Conservation (phyloP, 805 yeast species). For the Candida verbasci region DNA sequence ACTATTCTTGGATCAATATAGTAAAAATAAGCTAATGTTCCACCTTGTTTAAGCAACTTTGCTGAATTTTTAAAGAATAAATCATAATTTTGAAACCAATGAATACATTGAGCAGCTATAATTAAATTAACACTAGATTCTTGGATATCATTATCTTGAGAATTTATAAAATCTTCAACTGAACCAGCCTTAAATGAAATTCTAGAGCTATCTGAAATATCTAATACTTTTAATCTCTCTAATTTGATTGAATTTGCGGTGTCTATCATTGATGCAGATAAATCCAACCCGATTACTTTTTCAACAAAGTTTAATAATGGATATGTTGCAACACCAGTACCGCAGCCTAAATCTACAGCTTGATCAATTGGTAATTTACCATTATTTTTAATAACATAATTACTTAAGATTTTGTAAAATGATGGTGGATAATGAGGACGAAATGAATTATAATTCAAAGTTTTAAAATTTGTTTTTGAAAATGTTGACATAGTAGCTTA, state of each 20-base stretch:
- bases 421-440: slow-evolving; percentile 40
- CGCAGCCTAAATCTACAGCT: slow-evolving; percentile 47
- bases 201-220: slow-evolving; percentile 18
- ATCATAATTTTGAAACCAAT: slow-evolving; percentile 38
- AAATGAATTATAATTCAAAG: slow-evolving; percentile 32
- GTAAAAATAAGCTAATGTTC: slow-evolving; percentile 40
- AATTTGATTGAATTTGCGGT: slow-evolving; percentile 32
- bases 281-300: slow-evolving; percentile 42
- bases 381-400: slow-evolving; percentile 18
- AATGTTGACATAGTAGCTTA: slow-evolving; percentile 25
- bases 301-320: slow-evolving; percentile 38
- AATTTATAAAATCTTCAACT: slow-evolving; percentile 25
- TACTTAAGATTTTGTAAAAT: slow-evolving; percentile 27
- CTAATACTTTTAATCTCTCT: slow-evolving; percentile 21
- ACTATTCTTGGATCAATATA: slow-evolving; percentile 38
- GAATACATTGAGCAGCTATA: slow-evolving; percentile 40
- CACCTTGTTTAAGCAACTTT: slow-evolving; percentile 36
- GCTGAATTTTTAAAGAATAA: slow-evolving; percentile 25
- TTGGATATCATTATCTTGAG: slow-evolving; percentile 12
- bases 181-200: slow-evolving; percentile 29
- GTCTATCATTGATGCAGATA: slow-evolving; percentile 44
- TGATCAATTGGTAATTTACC: slow-evolving; percentile 13
- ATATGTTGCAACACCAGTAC: slow-evolving; percentile 49
- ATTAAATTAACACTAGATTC: slow-evolving; percentile 26
- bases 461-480: slow-evolving; percentile 27